Percentiles rank a stretch among this genome's conserved stretches.
Conservation (phyloP, 352 stramenopile species). For the Globisporangium acanthophoron region DNA sequence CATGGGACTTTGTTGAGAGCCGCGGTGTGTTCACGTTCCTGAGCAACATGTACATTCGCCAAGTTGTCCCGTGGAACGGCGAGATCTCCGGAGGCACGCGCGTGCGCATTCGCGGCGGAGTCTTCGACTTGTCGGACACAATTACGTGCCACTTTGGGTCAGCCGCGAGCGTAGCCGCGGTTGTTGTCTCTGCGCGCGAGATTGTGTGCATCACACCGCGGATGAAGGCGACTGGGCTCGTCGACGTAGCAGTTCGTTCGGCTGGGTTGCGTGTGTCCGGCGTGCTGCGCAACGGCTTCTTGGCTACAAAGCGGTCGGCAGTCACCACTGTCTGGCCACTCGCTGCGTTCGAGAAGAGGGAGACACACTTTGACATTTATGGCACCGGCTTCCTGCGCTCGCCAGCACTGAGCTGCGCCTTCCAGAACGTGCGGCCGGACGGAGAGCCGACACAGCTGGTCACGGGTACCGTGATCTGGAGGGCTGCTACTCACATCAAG, state of each 20-base stretch:
- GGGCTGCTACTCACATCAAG: conserved; percentile 43
- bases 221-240: conserved; percentile 8
- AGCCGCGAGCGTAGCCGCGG: conserved; percentile 16
- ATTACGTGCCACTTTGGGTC: conserved; percentile 49
- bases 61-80: conserved; percentile 39
- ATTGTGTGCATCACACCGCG: conserved; percentile 37
- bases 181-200: conserved; percentile 32
- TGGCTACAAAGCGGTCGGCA: conserved; percentile 30
- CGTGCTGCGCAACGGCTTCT: conserved; percentile 26
- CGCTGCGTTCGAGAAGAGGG: conserved; percentile 30
- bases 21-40: conserved; percentile 32
- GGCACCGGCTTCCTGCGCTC: conserved; percentile 49
- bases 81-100: conserved; percentile 48
- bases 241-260: conserved; percentile 31
- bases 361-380: conserved; percentile 55
- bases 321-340: conserved; percentile 37
- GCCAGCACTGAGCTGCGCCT: conserved; percentile 35
- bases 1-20: conserved; percentile 39
- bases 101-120: conserved; percentile 51
- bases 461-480: conserved; percentile 18
- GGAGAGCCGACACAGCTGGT: background rate
- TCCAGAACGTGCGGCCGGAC: conserved; percentile 10
- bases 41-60: conserved; percentile 20
- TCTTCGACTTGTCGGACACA: conserved; percentile 32
- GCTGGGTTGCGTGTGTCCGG: conserved; percentile 18